Base-by-base conservation (phyloP, 176 grass and related monocot genomes). In the Oryza punctata region DNA sequence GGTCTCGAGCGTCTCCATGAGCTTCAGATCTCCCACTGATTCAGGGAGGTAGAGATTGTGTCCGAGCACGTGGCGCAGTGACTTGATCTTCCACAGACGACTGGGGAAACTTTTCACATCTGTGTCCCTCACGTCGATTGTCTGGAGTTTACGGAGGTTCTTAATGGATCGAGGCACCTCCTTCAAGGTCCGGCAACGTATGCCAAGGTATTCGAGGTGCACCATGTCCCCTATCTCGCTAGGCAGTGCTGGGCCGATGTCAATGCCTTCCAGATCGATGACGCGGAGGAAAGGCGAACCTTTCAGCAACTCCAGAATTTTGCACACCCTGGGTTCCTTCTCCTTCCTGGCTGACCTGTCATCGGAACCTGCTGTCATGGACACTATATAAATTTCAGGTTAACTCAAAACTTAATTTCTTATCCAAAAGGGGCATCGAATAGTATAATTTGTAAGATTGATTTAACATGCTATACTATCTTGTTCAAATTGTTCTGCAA, bases 151-250 rank as follows among this genome's bases (percentile, higher is more conserved):
- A 0, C 3, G 12, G 1, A 80, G 78, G 27, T 80, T 80, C 6
- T 64, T 12, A 11, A 80, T 50, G 27, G 78, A 32, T 1, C 12
- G 1, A 6, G 41, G 64, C 28, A 68, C 6, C 44, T 7, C 30
- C 35, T 12, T 14, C 27, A 80, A 27, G 14, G 0, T 32, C 1
- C 1, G 3, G 10, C 65, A 35, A 11, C 28, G 65, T 18, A 80
- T 2, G 7, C 64, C 12, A 5, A 80, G 78, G 44, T 80, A 80
- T 28, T 67, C 64, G 1, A 80, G 12, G 44, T 68, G 78, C 43
- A 80, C 3, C 65, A 80, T 52, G 19, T 69, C 28, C 43, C 65
- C 44, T 2, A 80, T 80, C 49, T 15, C 27, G 0, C 1, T n/a
- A 1, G 78, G 44, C 2, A 69, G 18, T 12, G 49, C 10, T 6